Evolutionary conservation across 75 land plant species (phyloP), one percentile per base, ranked within the genome.

Genomic region (Adiantum capillusveneris): DNA sequence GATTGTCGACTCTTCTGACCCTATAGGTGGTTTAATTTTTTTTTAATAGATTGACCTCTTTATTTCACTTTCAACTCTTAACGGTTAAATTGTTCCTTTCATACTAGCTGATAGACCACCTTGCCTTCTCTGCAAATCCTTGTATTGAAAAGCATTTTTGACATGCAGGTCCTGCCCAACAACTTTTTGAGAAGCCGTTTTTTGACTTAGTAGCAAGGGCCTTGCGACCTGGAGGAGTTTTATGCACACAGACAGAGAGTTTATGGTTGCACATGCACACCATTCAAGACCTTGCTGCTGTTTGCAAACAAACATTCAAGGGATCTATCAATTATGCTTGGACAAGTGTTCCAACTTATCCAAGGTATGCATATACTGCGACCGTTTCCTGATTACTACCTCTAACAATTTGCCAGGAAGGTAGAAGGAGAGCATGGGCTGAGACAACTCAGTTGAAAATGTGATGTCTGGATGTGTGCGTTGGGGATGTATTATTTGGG

Each of bases 251-350:
- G 60, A 90, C 98, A 37, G 98, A 94, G 67, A 94, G 98, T 60
- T 77, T 88, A 25, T 94, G 98, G 98, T 69, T 94, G 67, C 98
- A 94, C 56, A 86, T 94, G 96, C 85, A 79, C 65, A 86, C 83
- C 30, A 94, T 94, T 53, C 91, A 94, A 57, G 88, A 81, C 20
- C 86, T 90, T 63, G 85, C 90, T 25, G 29, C 83, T 11, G 80
- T 61, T 69, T 90, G 96, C 63, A 78, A 91, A 24, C 85, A 94
- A 51, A 79, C 83, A 31, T 94, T 94, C 57, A 83, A 82, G 59
- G 98, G 98, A 50, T 86, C 91, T 24, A 84, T 94, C 42, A 90
- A 90, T 41, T 94, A 94, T 76, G 98, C 98, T 25, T 94, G 98
- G 98, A 94, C 98, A 11, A 86, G 86, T 26, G 96, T 94, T 22